Base-by-base conservation (phyloP, 2,329 filamentous ascomycete species). In the Penicillium hordei region DNA sequence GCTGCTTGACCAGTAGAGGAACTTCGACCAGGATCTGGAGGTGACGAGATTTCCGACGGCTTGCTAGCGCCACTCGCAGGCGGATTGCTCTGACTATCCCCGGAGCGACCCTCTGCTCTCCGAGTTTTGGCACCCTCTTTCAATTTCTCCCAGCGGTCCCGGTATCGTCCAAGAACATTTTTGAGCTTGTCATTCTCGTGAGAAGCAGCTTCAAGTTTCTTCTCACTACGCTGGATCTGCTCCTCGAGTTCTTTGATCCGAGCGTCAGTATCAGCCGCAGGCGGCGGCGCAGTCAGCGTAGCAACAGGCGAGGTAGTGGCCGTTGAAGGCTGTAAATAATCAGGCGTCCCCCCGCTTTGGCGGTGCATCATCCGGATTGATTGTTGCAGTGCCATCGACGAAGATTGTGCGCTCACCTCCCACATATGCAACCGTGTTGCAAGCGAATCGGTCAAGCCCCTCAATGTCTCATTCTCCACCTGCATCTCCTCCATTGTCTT, bases 351-450 rank as follows among this genome's bases (percentile, higher is more conserved):
- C 5, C 67, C 62, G 34, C 66, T 71, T 23, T 77, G 73, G 42
- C 76, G 75, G 39, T 79, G 76, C 55, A 82, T 75, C 58, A 79
- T 76, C 63, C 81, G 78, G 67, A 86, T 87, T 65, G 91, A 96
- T 72, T 97, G 91, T 15, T 93, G 90, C 34, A 97, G 83, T 3
- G 91, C 91, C 76, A 93, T 85, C 52, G 89, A 90, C 38, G 89
- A 93, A 62, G 88, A 91, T 75, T 97, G 94, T 0, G 92, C 91
- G 67, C 91, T 93, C 39, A 91, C 88, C 75, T 99, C 93, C 77
- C 96, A 99, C 61, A 92, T 89, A 68, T 94, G 90, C n/a, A 99
- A 83, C 0, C 93, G 86, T 66, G 89, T 90, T 61, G 89, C 90
- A 36, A 97, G 83, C 49, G 91, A 91, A 74, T 97, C 93, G 9